A percentile compares a stretch with the other conserved stretches of the same genome.
phyloP scores from a whole-genome alignment of 1,284 basidiomycete species.

The Moniliella sp. region DNA sequence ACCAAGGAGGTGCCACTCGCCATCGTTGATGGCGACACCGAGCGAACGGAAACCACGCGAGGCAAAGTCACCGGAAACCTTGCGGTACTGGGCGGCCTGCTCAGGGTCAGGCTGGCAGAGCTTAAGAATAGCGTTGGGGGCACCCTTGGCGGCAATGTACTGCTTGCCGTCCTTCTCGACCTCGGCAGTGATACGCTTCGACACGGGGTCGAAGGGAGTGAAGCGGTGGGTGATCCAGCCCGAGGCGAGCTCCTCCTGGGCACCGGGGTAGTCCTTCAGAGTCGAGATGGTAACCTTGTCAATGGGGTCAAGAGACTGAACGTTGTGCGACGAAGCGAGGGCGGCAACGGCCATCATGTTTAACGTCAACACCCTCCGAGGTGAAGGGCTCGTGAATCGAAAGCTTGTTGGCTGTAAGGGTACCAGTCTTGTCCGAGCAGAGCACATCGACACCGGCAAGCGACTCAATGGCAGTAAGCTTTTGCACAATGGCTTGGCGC shows the following conservation, averaged over 20 bases:
- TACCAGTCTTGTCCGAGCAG: constrained; percentile 44
- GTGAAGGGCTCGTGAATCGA: constrained; percentile 40
- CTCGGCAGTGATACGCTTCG: constrained; percentile 43
- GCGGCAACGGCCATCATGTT: constrained; percentile 40
- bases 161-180: constrained; percentile 40
- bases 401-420: constrained; percentile 43
- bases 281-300: constrained; percentile 43
- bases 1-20: constrained; percentile 40
- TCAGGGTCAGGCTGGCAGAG: constrained; percentile 36
- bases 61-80: constrained; percentile 38
- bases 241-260: constrained; percentile 38
- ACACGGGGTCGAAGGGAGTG: constrained; percentile 42
- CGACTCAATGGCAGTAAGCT: constrained; percentile 43
- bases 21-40: constrained; percentile 41
- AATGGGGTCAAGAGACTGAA: constrained; percentile 42
- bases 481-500: constrained; percentile 44
- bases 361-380: constrained; percentile 37
- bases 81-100: constrained; percentile 37
- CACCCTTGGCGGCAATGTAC: constrained; percentile 42
- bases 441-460: constrained; percentile 44
- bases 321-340: constrained; percentile 42
- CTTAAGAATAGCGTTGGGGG: constrained; percentile 42
- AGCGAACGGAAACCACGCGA: constrained; percentile 41
- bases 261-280: constrained; percentile 41
- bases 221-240: constrained; percentile 43